These are phyloP conservation scores for Xylariaceae sp. DNA, from an alignment of 2,329 filamentous ascomycete genomes.

Conservation along the genomic window DNA sequence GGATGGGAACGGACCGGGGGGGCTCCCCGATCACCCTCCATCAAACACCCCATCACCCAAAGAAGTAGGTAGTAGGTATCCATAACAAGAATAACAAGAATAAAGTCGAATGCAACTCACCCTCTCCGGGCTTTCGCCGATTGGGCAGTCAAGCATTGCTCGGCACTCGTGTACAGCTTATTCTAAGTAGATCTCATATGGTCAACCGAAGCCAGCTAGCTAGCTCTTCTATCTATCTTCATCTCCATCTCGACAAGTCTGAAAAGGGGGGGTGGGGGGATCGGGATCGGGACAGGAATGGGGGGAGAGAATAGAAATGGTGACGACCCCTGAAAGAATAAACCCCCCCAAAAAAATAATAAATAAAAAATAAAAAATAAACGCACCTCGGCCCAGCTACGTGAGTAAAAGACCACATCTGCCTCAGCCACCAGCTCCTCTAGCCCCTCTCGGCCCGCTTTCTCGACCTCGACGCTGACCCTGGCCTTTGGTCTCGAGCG, in stretches of 20 bases:
- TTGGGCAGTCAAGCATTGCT: slow-evolving; percentile 30
- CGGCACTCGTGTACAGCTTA: slow-evolving; percentile 29
- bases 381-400: slow-evolving; percentile 62
- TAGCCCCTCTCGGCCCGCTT: slow-evolving; percentile 57
- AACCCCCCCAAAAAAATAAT: background rate
- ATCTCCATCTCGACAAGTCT: no score
- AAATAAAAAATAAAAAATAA: background rate
- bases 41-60: no score
- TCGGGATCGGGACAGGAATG: no score
- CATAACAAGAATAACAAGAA: no score
- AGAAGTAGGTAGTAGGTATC: no score
- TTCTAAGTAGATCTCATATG: slow-evolving; percentile 18
- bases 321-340: background rate
- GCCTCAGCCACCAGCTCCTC: slow-evolving; percentile 54
- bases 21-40: no score
- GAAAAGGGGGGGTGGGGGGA: no score
- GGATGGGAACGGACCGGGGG: background rate
- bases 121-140: slow-evolving; percentile 30
- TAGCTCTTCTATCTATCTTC: no score
- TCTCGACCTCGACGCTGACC: slow-evolving; percentile 69
- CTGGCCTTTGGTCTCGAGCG: slow-evolving; percentile 37
- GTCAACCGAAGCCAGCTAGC: slow-evolving; percentile 11
- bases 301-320: no score
- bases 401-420: slow-evolving; percentile 69
- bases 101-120: slow-evolving; percentile 28